Evolutionary conservation across 306 rosid species (phyloP), one percentile per base, ranked within the genome.

Genomic region (Cucurbita argyrosperma): DNA sequence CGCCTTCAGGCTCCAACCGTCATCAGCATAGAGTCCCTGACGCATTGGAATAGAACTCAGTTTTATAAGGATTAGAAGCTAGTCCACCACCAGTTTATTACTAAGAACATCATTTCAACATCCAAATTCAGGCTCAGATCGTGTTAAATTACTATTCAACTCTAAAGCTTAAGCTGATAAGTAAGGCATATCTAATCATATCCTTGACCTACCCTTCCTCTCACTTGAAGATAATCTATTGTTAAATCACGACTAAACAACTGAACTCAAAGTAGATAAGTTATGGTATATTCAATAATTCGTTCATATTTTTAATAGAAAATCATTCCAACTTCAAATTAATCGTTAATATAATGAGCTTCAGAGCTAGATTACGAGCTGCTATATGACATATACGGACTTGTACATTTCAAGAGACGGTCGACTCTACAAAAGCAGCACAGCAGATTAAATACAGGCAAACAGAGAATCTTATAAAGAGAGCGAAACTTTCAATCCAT

Each of bases 331-430:
- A 26, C 13, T 12, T 68, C 6, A 66, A 30, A 43, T 43, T 66
- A 66, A 43, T 18, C 26, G 43, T 13, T 6, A 68, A 47, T 23
- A 19, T 5, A 64, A 45, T 9, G 72, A 45, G 12, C 57, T 14
- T 18, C 40, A 58, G 9, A 39, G 60, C 30, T 40, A 42, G 79
- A 57, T 80, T 12, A 76, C 63, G 65, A 82, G 75, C 71, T 72
- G 80, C 49, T 79, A 55, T 37, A 79, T 78, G 13, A 55, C 78
- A 80, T 52, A 54, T 52, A 54, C 10, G 82, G 5, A 60, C 78
- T 76, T 39, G 85, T 74, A 69, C 83, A 75, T 65, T 84, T 89
- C 75, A 88, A 80, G 74, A 87, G 14, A 60, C 77, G 84, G n/a
- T 86, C 84, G 47, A 84, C 78, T 83, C 96, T 88, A 82, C 83